These are phyloP conservation scores for Botrytis porri DNA, from an alignment of 2,329 filamentous ascomycete species.

Conservation along the genomic window DNA sequence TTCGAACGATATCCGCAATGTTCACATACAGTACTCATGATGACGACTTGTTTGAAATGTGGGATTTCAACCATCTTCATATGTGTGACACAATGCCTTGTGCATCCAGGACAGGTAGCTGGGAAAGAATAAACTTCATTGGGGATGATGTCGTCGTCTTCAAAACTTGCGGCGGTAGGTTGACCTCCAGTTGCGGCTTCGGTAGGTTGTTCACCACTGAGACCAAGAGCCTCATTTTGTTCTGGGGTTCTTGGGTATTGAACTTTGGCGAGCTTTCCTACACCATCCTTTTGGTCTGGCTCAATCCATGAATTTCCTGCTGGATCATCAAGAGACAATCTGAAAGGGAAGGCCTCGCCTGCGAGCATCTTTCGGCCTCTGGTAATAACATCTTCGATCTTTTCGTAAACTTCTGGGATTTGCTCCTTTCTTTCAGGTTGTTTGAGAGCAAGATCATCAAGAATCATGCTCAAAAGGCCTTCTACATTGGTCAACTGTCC, in stretches of 20 bases:
- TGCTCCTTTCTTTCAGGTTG: conserved; percentile 80
- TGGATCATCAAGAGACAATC: conserved; percentile 82
- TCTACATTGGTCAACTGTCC: conserved; percentile 94
- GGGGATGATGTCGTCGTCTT: conserved; percentile 75
- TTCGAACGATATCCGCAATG: conserved; percentile 92
- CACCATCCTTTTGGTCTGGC: conserved; percentile 72
- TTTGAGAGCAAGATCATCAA: conserved; percentile 76
- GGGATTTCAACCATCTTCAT: conserved; percentile 99
- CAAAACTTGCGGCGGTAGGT: conserved; percentile 42
- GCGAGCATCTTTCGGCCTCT: conserved; percentile 74
- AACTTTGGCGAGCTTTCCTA: conserved; percentile 84
- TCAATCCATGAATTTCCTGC: conserved; percentile 97
- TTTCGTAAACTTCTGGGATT: conserved; percentile 72
- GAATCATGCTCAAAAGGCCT: conserved; percentile 73
- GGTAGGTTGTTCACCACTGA: conserved; percentile 60
- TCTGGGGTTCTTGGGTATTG: conserved; percentile 80
- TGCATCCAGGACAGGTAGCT: conserved; percentile 86
- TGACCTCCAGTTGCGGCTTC: conserved; percentile 45
- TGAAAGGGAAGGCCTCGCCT: conserved; percentile 80
- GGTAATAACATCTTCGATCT: conserved; percentile 73
- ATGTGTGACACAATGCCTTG: conserved; percentile 80
- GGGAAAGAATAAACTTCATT: conserved; percentile 93
- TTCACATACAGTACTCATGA: conserved; percentile 93
- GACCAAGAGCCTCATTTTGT: conserved; percentile 82
- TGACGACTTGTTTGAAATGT: conserved; percentile 93